A percentile compares a stretch with the other conserved stretches of the same genome.
phyloP scores from a whole-genome alignment of 495 filamentous ascomycete species.

The Penicillium silybi region DNA sequence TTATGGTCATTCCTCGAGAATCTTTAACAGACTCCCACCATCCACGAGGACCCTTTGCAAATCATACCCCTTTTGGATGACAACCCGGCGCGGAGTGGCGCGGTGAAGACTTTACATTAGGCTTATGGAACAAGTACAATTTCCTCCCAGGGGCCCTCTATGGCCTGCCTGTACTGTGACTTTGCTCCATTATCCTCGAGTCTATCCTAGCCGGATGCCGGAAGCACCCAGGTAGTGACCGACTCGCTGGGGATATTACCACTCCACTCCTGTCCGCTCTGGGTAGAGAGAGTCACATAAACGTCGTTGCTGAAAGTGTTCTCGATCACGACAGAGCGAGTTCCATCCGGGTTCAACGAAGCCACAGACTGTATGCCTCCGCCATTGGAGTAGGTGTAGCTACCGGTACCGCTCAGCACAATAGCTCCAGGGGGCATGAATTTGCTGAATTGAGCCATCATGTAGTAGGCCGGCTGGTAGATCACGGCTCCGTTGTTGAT shows the following conservation, averaged over 20 bases:
- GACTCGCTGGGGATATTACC: constrained; percentile 43
- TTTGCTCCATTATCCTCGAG: neutral
- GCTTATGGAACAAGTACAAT: too few relatives aligned
- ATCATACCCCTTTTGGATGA: too few relatives aligned
- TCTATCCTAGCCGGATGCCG: constrained; percentile 11
- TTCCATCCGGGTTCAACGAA: constrained; percentile 49
- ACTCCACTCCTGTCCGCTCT: constrained; percentile 49
- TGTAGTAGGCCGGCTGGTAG: constrained; percentile 50
- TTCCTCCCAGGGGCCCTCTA: too few relatives aligned
- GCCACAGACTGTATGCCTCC: constrained; percentile 46
- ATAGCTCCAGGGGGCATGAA: constrained; percentile 51
- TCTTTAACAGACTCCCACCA: too few relatives aligned
- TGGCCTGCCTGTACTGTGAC: too few relatives aligned
- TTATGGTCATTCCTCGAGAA: too few relatives aligned
- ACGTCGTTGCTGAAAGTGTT: constrained; percentile 49
- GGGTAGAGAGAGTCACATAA: constrained; percentile 40
- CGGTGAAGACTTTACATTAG: too few relatives aligned
- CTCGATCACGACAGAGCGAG: constrained; percentile 50
- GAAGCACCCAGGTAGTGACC: constrained; percentile 52
- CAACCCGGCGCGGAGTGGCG: too few relatives aligned
- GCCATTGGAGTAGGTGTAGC: constrained; percentile 42
- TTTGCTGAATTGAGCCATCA: constrained; percentile 54
- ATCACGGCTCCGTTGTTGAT: constrained; percentile 43
- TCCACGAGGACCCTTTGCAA: too few relatives aligned
- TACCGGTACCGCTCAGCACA: constrained; percentile 43